Evolutionary conservation across 1,284 basidiomycete species (phyloP).

Genomic region (Moniliophthora roreri): DNA sequence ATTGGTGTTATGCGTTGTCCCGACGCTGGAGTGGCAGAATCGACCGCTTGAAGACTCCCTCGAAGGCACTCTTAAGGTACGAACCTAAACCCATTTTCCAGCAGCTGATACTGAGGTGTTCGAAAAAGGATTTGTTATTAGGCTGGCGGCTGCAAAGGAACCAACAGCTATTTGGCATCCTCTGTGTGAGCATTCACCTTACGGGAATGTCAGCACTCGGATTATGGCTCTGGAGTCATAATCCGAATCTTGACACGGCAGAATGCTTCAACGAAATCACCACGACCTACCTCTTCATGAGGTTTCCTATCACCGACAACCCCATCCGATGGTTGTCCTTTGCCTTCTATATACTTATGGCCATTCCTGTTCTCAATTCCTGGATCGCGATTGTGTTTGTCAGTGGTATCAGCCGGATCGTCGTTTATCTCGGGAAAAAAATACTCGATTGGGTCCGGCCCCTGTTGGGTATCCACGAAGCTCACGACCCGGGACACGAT

Average conservation of each 20-base stretch:
- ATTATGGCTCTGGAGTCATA: not conserved
- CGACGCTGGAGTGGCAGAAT: not conserved
- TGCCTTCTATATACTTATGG: not conserved
- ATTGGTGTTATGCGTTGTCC: conserved; percentile 17
- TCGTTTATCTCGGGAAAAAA: not conserved
- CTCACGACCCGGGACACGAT: no score
- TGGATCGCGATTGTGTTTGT: not conserved
- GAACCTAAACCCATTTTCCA: no score
- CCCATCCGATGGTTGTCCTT: not conserved
- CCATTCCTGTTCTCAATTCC: not conserved
- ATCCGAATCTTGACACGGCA: no score
- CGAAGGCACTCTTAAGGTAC: no score
- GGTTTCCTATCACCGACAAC: not conserved
- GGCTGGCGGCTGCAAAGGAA: not conserved
- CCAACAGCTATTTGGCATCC: not conserved
- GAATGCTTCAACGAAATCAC: not conserved
- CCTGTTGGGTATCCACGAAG: no score
- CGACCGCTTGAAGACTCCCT: no score
- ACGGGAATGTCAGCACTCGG: not conserved
- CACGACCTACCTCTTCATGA: not conserved
- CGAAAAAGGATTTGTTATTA: no score
- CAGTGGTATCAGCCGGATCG: not conserved
- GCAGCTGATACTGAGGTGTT: no score
- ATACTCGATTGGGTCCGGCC: no score
- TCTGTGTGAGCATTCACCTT: not conserved